Conservation (phyloP, 164 flowering plant genomes). For the Platanus orientalis region DNA sequence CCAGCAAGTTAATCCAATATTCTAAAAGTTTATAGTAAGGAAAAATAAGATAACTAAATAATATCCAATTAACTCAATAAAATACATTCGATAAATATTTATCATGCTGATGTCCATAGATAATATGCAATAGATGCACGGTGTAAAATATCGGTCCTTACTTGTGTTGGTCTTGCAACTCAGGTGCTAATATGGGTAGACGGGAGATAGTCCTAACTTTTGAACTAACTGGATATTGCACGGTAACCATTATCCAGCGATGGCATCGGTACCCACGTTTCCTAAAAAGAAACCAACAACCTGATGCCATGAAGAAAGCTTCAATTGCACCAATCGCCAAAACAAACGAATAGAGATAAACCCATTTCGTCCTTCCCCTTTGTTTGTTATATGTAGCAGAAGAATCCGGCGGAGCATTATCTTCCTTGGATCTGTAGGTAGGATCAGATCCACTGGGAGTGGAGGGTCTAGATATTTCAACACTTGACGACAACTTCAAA, state of each 20-base stretch:
- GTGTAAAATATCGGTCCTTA: too few species aligned
- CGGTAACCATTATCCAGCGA: neutral
- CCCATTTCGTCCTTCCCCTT: conserved; percentile 2
- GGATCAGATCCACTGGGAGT: neutral
- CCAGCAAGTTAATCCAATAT: too few species aligned
- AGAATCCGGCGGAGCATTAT: neutral
- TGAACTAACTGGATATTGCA: too few species aligned
- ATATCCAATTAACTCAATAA: too few species aligned
- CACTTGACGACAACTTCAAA: neutral
- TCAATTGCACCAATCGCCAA: conserved; percentile 17
- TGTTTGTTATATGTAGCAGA: neutral
- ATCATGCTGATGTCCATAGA: too few species aligned
- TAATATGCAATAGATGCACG: too few species aligned
- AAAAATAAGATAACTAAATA: too few species aligned
- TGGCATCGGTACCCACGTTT: conserved; percentile 13
- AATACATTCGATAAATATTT: too few species aligned
- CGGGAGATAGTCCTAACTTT: too few species aligned
- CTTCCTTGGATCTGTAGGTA: neutral
- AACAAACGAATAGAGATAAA: conserved; percentile 11
- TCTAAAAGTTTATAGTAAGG: too few species aligned
- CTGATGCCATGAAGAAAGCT: conserved; percentile 9
- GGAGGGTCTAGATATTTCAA: neutral
- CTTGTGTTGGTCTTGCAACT: too few species aligned
- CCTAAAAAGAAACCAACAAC: conserved; percentile 16
- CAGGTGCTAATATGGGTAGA: too few species aligned